phyloP scores from a whole-genome alignment of 1,139 yeast species.

The Zygoascus meyerae region DNA sequence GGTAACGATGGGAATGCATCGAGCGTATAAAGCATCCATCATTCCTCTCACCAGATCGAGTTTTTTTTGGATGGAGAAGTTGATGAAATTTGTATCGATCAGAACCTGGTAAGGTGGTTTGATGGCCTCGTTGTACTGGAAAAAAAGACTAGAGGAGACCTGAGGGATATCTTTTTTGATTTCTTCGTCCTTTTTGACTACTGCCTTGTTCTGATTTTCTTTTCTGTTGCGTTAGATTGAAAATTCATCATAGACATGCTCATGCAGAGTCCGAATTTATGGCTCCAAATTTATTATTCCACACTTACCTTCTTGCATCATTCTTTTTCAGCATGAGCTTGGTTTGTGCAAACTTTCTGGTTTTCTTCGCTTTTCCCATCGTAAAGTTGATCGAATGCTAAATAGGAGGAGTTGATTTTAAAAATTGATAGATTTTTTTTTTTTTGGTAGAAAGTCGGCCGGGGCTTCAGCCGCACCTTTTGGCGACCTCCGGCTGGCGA shows the following conservation, averaged over 20 bases:
- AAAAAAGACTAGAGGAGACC: conserved; percentile 90
- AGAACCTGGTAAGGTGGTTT: conserved; percentile 96
- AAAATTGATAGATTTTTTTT: conserved; percentile 1
- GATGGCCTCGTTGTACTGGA: conserved; percentile 88
- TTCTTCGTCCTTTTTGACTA: conserved; percentile 60
- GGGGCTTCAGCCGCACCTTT: conserved; percentile 6
- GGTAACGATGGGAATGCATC: conserved; percentile 89
- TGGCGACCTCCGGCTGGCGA: neutral
- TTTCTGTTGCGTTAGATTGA: conserved; percentile 25
- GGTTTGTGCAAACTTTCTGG: conserved; percentile 91
- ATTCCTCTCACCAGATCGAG: conserved; percentile 88
- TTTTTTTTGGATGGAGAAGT: conserved; percentile 91
- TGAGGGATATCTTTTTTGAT: conserved; percentile 83
- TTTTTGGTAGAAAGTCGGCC: neutral
- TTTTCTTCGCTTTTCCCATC: conserved; percentile 97
- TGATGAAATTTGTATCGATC: conserved; percentile 93
- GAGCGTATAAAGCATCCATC: conserved; percentile 93
- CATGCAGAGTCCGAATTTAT: too few species aligned
- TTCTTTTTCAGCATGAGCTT: conserved; percentile 73
- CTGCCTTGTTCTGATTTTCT: conserved; percentile 36
- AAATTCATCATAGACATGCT: too few species aligned
- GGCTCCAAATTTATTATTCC: neutral
- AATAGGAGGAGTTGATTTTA: neutral
- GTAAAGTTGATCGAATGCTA: neutral
- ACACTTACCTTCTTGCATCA: conserved; percentile 54